Conservation (phyloP, 345 rosid genomes). For the Cardamine occulta region DNA sequence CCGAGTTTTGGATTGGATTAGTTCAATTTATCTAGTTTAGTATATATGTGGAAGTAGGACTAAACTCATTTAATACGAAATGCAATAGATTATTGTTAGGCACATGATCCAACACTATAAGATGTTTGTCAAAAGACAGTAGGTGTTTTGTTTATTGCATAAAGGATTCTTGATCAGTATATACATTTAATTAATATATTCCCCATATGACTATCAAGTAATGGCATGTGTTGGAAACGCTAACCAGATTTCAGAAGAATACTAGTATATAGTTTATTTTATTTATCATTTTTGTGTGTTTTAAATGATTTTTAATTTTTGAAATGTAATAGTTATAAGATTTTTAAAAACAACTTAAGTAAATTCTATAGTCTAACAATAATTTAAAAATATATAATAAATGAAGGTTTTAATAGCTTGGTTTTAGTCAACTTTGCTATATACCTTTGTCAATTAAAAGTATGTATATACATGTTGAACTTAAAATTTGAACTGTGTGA, state of each 20-base stretch:
- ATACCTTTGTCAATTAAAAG: too few species aligned
- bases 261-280: neutral
- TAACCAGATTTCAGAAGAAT: slow-evolving; percentile 18
- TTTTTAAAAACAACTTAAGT: neutral
- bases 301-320: neutral
- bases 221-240: slow-evolving; percentile 36
- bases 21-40: neutral
- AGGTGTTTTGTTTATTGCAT: slow-evolving; percentile 33
- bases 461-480: neutral
- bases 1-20: neutral
- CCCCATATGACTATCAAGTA: slow-evolving; percentile 36
- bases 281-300: neutral
- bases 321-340: neutral
- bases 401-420: neutral
- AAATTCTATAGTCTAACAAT: neutral
- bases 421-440: neutral
- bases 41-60: slow-evolving; percentile 2
- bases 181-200: slow-evolving; percentile 29
- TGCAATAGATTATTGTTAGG: slow-evolving; percentile 35
- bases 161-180: slow-evolving; percentile 30
- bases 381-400: neutral
- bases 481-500: slow-evolving; percentile 25
- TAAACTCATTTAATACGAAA: slow-evolving; percentile 25
- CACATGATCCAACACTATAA: slow-evolving; percentile 54
- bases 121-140: slow-evolving; percentile 46